Evolutionary conservation across 2,329 filamentous ascomycete species (phyloP).

Genomic region (Trichoderma semiorbis): DNA sequence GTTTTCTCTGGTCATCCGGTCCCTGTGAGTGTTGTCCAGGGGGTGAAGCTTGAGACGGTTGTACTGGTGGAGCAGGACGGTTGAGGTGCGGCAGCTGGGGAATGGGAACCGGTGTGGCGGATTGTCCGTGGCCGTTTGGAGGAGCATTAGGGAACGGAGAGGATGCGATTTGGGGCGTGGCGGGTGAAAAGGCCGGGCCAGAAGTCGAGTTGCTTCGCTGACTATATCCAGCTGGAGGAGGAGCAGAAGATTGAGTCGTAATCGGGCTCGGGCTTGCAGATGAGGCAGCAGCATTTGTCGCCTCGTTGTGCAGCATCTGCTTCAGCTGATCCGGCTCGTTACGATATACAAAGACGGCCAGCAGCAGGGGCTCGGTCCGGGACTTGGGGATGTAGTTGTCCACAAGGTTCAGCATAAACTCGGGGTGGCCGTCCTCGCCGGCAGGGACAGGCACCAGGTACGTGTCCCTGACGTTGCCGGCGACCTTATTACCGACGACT

Average conservation of each 20-base stretch:
- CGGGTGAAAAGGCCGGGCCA: constrained; percentile 53
- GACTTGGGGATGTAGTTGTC: constrained; percentile 74
- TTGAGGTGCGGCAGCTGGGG: constrained; percentile 34
- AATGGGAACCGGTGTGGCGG: constrained; percentile 36
- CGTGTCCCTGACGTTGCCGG: constrained; percentile 78
- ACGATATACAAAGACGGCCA: constrained; percentile 82
- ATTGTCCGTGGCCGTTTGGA: constrained; percentile 32
- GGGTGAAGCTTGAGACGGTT: not conserved
- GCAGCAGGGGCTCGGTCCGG: constrained; percentile 70
- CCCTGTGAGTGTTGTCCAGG: constrained; percentile 21
- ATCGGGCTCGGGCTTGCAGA: constrained; percentile 1
- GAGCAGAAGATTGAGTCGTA: constrained; percentile 15
- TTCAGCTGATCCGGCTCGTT: constrained; percentile 47
- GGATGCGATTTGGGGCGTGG: constrained; percentile 39
- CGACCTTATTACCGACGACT: constrained; percentile 73
- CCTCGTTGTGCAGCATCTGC: constrained; percentile 26
- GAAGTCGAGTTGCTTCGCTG: constrained; percentile 47
- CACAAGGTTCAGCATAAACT: constrained; percentile 85
- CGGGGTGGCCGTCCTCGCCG: constrained; percentile 68
- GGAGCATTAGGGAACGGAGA: constrained; percentile 31
- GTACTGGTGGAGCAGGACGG: constrained; percentile 18
- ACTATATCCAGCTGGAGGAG: constrained; percentile 31
- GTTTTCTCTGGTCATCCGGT: constrained; percentile 35
- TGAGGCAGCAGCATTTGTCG: constrained; percentile 1
- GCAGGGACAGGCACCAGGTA: constrained; percentile 84